phyloP scores from a whole-genome alignment of 2,329 filamentous ascomycete species.

The Dactylonectria macrodidyma region DNA sequence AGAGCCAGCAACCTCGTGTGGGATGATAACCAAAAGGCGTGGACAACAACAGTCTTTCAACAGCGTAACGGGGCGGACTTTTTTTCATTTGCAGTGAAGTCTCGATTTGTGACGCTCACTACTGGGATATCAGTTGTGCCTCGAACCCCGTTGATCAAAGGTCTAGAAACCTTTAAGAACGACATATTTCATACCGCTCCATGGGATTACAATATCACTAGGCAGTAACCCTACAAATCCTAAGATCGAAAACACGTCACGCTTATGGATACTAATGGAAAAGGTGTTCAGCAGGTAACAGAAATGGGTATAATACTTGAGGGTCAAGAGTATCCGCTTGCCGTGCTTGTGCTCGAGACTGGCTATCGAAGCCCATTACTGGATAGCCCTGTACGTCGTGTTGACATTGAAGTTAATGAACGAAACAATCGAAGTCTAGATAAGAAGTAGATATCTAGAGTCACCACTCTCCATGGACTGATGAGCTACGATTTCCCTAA shows the following conservation, averaged over 20 bases:
- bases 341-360: constrained; percentile 44
- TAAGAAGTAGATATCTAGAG: constrained; percentile 61
- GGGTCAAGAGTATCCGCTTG: constrained; percentile 14
- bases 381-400: constrained; percentile 39
- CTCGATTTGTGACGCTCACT: constrained; percentile 49
- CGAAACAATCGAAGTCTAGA: constrained; percentile 60
- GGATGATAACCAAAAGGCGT: too few species aligned
- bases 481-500: constrained; percentile 67
- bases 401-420: constrained; percentile 56
- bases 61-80: too few species aligned
- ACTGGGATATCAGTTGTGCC: too few species aligned
- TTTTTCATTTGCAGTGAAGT: constrained; percentile 29
- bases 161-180: too few species aligned
- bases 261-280: constrained; percentile 61
- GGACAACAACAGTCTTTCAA: too few species aligned
- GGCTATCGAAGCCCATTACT: constrained; percentile 56
- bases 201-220: too few species aligned
- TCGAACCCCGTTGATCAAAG: too few species aligned
- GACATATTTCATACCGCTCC: too few species aligned
- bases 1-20: too few species aligned
- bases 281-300: constrained; percentile 7
- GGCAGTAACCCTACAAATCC: too few species aligned
- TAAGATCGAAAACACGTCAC: too few species aligned
- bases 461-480: constrained; percentile 67
- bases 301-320: background rate